Evolutionary conservation across 2,329 filamentous ascomycete species (phyloP), one percentile per base, ranked within the genome.

Genomic region (Leptographium galeiforme): DNA sequence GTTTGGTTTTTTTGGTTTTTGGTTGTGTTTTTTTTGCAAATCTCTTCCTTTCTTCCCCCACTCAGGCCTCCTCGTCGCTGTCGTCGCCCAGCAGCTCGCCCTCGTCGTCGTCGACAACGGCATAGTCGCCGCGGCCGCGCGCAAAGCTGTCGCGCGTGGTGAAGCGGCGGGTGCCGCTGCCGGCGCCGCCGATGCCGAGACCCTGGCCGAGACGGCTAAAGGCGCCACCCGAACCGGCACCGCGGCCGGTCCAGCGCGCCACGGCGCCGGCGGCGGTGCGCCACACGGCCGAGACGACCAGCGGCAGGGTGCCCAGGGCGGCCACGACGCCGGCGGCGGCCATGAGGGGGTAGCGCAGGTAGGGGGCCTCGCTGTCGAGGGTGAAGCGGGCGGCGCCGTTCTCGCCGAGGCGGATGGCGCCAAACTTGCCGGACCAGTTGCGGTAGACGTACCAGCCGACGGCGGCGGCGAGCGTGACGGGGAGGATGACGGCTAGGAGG

Each of bases 21-120:
- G 8, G 4, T 12, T 18, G 32, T 16, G 4, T 12, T 18, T 10
- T 16, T 34, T 25, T n/a, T 18, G 18, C 6, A 30, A 33, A 34
- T 30, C 33, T 49, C n/a, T 12, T 48, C 48, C 19, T 18, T 4
- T 38, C 25, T 41, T 4, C 18, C 6, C 10, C 8, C 16, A 2
- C 13, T 18, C 53, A 82, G 49, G 84, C 86, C 57, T 96, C 91
- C 63, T 96, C 89, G 59, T 96, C 91, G 60, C 89, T 89, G 56
- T 95, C 90, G 60, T 96, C 91, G 1, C 93, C 93, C 39, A 98
- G 71, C 60, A 98, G 72, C 72, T 97, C 91, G 49, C 91, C 91
- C 66, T 97, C 93, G 64, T 97, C 93, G 50, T 93, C 87, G 62
- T 95, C 89, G 51, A 95, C 89, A 62, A 85, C 78, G 16, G 84